Evolutionary conservation across 805 yeast species (phyloP).

Genomic region (Allodekkera sacchari): DNA sequence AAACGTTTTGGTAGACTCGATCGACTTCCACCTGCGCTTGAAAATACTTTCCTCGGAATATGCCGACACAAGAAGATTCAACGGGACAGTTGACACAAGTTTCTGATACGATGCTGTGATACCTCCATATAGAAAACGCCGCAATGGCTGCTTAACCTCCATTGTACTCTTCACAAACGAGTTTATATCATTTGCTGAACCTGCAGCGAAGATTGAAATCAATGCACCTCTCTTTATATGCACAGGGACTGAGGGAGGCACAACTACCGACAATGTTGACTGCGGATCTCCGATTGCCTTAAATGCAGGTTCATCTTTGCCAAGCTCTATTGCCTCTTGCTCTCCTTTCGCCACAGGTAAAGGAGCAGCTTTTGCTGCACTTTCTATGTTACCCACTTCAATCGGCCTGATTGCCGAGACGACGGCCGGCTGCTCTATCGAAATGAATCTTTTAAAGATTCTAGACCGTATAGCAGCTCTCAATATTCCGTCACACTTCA

Average conservation of each 20-base stretch:
- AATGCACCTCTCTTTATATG: conserved; percentile 40
- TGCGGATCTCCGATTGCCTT: conserved; percentile 41
- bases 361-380: conserved; percentile 1
- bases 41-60: no score
- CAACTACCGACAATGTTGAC: conserved; percentile 36
- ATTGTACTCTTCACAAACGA: conserved; percentile 19
- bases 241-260: conserved; percentile 55
- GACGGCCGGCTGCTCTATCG: conserved; percentile 12
- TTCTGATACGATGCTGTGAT: conserved; percentile 37
- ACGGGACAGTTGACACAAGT: conserved; percentile 39
- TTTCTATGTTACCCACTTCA: conserved; percentile 8
- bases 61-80: conserved; percentile 36
- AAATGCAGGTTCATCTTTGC: conserved; percentile 22
- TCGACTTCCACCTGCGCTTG: no score
- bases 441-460: conserved; percentile 11
- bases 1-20: conserved; percentile 28
- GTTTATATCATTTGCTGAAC: conserved; percentile 14
- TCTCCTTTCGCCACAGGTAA: background rate
- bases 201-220: conserved; percentile 33
- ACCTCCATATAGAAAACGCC: conserved; percentile 36
- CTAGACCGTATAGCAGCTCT: no score
- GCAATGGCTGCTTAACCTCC: conserved; percentile 30
- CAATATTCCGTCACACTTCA: no score
- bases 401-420: conserved; percentile 6
- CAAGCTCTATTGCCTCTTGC: conserved; percentile 1